Base-by-base conservation (phyloP, 352 stramenopile species). In the Halophytophthora polymorphica region DNA sequence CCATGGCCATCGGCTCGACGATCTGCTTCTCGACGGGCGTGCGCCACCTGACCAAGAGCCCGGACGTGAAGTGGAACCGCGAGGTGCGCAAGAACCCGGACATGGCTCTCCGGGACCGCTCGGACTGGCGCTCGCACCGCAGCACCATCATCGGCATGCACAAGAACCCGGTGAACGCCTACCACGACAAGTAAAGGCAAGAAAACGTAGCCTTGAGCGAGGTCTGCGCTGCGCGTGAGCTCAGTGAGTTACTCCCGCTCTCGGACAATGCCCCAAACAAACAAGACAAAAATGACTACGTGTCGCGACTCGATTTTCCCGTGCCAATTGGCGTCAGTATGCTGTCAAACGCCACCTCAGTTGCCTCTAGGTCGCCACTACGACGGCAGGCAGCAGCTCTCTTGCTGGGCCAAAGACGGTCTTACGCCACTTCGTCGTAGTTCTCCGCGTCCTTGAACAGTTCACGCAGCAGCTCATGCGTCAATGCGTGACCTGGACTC, bases 51-150 rank as follows among this genome's bases (percentile, higher is more conserved):
- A 80, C 71, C 42, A 57, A 56, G 46, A 78, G 68, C 33, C 73
- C 73, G 17, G 73, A 85, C 61, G 73, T 85, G 50, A 82, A 85
- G 46, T 75, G 67, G 68, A 64, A 85, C 73, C 73, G 73, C 45
- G 68, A 80, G 36, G 49, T 67, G 54, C 73, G 73, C 69, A 85
- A 77, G 52, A 58, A 75, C 66, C 69, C 71, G 37, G 73, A 82
- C 18, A 63, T 78, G 45, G 58, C 65, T 40, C 61, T 61, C 33
- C 61, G 61, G 51, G 66, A 82, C 60, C 66, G 61, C 43, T 60
- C 51, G 1, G 58, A 64, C 23, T 84, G 73, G 73, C 73, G 66
- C 55, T 78, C 73, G 53, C 73, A 84, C 68, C 73, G 73, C 59
- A 53, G 60, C 28, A 51, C 47, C 34, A 57, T 85, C 53, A 76